These are phyloP conservation scores for Globisporangium okanoganense DNA, from an alignment of 352 stramenopile species.

Conservation along the genomic window DNA sequence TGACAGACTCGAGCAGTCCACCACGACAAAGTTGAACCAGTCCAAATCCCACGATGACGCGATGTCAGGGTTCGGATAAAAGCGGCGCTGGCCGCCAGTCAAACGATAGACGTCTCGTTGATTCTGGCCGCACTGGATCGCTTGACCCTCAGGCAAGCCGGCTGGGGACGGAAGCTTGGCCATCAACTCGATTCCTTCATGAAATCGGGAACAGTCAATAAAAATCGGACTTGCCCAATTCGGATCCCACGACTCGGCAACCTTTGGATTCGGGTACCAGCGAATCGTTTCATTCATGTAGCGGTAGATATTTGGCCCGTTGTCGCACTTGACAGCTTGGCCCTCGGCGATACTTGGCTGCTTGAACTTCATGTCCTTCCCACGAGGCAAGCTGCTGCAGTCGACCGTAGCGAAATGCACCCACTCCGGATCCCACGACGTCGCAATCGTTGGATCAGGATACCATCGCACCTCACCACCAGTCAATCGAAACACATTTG, in stretches of 20 bases:
- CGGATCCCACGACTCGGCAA: conserved; percentile 25
- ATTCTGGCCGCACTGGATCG: too few relatives aligned
- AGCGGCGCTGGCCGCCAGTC: too few relatives aligned
- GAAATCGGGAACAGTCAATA: too few relatives aligned
- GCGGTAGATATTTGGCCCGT: conserved; percentile 5
- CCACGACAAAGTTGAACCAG: background rate
- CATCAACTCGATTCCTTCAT: too few relatives aligned
- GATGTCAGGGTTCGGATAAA: too few relatives aligned
- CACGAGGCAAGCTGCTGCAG: background rate
- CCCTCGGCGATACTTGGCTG: conserved; percentile 8
- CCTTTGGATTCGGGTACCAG: conserved; percentile 17
- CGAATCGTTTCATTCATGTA: conserved; percentile 13
- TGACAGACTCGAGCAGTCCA: conserved; percentile 16
- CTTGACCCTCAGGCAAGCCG: too few relatives aligned
- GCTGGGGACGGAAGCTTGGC: too few relatives aligned
- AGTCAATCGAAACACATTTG: conserved; percentile 15
- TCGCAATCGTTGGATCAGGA: background rate
- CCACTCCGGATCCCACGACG: conserved; percentile 2
- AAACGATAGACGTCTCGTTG: too few relatives aligned
- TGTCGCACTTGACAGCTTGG: conserved; percentile 14
- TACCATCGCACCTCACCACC: conserved; percentile 11
- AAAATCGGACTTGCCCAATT: conserved; percentile 6
- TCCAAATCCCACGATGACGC: too few relatives aligned
- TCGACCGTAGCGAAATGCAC: background rate
- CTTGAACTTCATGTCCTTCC: conserved; percentile 9